These are phyloP conservation scores for Schizonepeta tenuifolia DNA, from an alignment of 257 asterid genomes.

Conservation along the genomic window DNA sequence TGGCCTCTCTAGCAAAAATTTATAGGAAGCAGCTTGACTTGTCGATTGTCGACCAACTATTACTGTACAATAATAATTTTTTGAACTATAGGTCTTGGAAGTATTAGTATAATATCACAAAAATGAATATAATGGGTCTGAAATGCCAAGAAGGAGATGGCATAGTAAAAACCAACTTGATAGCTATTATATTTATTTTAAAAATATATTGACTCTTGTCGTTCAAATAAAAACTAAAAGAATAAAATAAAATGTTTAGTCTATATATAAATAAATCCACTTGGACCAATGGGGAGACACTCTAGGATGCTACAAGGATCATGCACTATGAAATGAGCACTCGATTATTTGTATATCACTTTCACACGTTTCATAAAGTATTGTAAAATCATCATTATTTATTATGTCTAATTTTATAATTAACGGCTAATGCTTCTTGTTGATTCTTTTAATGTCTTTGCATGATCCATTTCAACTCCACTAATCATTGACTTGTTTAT, in stretches of 20 bases:
- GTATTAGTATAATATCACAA: conserved; percentile 28
- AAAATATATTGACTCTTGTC: conserved; percentile 5
- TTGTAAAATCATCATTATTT: background rate
- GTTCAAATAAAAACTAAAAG: background rate
- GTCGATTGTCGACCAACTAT: background rate
- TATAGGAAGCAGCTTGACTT: background rate
- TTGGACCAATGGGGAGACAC: conserved; percentile 29
- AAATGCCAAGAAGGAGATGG: conserved; percentile 13
- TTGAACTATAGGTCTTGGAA: conserved; percentile 28
- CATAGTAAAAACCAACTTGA: conserved; percentile 17
- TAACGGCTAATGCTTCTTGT: conserved; percentile 31
- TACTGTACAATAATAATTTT: background rate
- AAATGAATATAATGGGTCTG: background rate
- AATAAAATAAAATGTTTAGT: background rate
- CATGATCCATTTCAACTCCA: conserved; percentile 27
- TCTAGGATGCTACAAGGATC: conserved; percentile 3
- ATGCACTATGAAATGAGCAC: conserved; percentile 23
- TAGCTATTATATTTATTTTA: background rate
- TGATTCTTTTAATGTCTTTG: conserved; percentile 32
- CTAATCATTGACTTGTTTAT: conserved; percentile 13
- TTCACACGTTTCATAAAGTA: conserved; percentile 30
- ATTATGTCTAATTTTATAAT: conserved; percentile 24
- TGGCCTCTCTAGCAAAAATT: conserved; percentile 10
- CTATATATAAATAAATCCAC: background rate
- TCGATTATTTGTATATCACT: conserved; percentile 38